Percentiles rank a stretch among this genome's conserved stretches.
These are phyloP conservation scores for Calamus simplicifolius DNA, from an alignment of 176 grass and related monocot species.

Conservation along the genomic window DNA sequence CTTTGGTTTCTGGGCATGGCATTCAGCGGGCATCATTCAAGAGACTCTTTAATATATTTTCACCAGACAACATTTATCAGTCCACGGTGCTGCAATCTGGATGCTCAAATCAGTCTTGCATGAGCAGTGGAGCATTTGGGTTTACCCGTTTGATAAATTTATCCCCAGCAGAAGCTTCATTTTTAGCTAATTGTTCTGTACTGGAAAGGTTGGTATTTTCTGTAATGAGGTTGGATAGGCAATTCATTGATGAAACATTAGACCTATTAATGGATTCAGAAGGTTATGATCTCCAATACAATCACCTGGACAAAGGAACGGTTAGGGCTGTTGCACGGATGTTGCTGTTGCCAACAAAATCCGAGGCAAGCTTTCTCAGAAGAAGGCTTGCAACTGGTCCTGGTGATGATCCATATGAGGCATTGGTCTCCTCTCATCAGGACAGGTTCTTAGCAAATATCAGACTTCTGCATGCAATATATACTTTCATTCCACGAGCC, in stretches of 20 bases:
- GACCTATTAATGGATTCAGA: conserved; percentile 63
- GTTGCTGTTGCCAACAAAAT: conserved; percentile 69
- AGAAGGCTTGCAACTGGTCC: conserved; percentile 44
- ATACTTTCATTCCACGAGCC: conserved; percentile 89
- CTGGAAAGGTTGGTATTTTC: conserved; percentile 64
- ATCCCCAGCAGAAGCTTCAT: conserved; percentile 71
- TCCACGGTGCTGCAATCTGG: conserved; percentile 41
- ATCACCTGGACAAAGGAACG: conserved; percentile 41
- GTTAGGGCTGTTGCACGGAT: conserved; percentile 65
- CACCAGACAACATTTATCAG: conserved; percentile 46
- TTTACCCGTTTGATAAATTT: conserved; percentile 68
- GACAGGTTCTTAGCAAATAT: conserved; percentile 63
- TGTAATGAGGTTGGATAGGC: conserved; percentile 36
- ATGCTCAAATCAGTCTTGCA: conserved; percentile 25
- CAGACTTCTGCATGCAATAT: conserved; percentile 74
- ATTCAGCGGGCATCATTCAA: conserved; percentile 46
- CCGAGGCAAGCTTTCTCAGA: conserved; percentile 55
- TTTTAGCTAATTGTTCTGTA: conserved; percentile 61
- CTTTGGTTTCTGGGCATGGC: conserved; percentile 27
- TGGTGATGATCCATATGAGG: conserved; percentile 49
- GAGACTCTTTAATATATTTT: conserved; percentile 91
- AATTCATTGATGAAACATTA: conserved; percentile 45
- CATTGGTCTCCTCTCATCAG: conserved; percentile 71
- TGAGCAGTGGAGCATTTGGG: conserved; percentile 58
- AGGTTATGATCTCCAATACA: conserved; percentile 39